These are phyloP conservation scores for Ichthyophthirius multifiliis DNA, from an alignment of 169 alveolate species.

Conservation along the genomic window DNA sequence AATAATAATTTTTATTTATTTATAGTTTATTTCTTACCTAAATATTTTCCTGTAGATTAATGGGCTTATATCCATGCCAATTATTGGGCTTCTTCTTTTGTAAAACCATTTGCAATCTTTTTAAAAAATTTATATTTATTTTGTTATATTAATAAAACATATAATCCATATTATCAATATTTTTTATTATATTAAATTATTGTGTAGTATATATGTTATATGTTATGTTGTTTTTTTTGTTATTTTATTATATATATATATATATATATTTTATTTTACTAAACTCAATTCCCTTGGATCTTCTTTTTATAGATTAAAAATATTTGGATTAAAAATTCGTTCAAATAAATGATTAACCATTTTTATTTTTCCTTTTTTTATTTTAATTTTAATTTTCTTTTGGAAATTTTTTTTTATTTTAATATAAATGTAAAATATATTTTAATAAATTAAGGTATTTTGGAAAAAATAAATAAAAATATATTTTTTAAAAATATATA, in stretches of 20 bases:
- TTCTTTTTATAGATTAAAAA: not conserved
- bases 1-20: not conserved
- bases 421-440: too few species aligned
- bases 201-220: not conserved
- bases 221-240: not conserved
- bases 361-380: not conserved
- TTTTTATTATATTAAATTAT: not conserved
- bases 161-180: not conserved
- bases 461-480: too few species aligned
- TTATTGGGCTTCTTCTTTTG: conserved; percentile 12
- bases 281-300: not conserved
- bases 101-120: conserved; percentile 15
- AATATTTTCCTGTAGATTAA: not conserved
- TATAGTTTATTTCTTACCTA: not conserved
- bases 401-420: too few species aligned
- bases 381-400: not conserved
- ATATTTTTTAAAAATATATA: too few species aligned
- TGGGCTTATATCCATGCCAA: conserved; percentile 11
- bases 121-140: not conserved
- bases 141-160: not conserved
- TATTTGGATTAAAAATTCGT: not conserved
- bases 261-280: not conserved
- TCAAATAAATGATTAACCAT: conserved; percentile 8
- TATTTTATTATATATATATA: not conserved
- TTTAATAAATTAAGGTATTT: too few species aligned